Evolutionary conservation across 306 rosid species (phyloP).

Genomic region (Acacia melanoxylon): DNA sequence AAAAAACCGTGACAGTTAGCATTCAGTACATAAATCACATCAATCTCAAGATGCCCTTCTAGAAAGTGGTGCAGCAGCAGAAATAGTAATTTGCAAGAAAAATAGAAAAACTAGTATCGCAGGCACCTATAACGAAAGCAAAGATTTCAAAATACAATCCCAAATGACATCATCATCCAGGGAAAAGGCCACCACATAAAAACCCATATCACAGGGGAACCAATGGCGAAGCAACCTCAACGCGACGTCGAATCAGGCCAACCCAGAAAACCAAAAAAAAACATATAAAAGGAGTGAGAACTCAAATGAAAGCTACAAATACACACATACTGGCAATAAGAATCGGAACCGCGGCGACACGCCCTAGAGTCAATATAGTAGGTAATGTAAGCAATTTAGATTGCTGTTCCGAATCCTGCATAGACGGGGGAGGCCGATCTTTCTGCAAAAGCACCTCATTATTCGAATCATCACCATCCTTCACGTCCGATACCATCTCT

Average conservation of each 20-base stretch:
- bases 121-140: neutral
- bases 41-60: neutral
- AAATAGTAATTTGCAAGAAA: neutral
- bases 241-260: neutral
- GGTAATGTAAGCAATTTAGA: conserved; percentile 86
- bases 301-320: neutral
- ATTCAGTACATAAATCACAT: neutral
- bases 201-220: neutral
- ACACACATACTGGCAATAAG: conserved; percentile 63
- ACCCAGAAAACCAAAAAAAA: neutral
- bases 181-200: neutral
- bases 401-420: conserved; percentile 35
- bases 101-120: neutral
- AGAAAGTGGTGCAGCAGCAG: neutral
- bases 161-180: neutral
- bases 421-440: conserved; percentile 32
- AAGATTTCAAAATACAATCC: neutral
- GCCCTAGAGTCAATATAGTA: conserved; percentile 83
- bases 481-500: conserved; percentile 59
- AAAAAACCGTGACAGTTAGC: neutral
- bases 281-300: neutral
- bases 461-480: conserved; percentile 44
- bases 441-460: conserved; percentile 29
- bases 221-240: neutral
- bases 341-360: conserved; percentile 91